Evolutionary conservation across 208 protist genomes (phyloP), one percentile per base, ranked within the genome.

Genomic region (Porcisia hertigi): DNA sequence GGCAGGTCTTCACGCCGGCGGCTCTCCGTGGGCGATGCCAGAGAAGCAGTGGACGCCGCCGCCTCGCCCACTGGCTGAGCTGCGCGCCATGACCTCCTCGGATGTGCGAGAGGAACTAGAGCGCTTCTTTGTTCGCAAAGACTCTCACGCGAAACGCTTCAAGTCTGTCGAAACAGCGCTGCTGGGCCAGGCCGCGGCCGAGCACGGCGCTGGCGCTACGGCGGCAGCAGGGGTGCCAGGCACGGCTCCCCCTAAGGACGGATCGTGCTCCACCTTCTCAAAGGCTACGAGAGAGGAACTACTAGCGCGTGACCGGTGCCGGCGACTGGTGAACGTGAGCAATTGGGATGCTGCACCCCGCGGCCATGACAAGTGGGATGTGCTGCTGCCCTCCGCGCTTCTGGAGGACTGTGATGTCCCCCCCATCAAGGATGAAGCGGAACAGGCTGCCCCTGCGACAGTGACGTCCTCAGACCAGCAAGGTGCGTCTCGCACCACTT

Each of bases 31-130:
- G 16, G 76, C 75, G 54, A 75, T 84, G 72, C 86, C 83, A n/a
- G 30, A 43, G 39, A 18, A 9, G 55, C 70, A 57, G 36, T 20
- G 41, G 6, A 34, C 55, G 55, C 75, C 77, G 20, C 69, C 71
- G 39, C 71, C 80, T 7, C 79, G 53, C 55, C 43, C 80, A 14
- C 64, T 90, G 30, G 64, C 67, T 7, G 58, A 77, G 55, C 77
- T 95, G 66, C 76, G 80, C n/a, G 67, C 59, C 49, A 92, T 94
- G 90, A 92, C 88, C 9, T 88, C 79, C 25, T 70, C 81, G 18
- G 89, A 96, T 43, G 90, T 96, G n/a, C 83, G 89, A 43, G 82
- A 81, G 3, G 66, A 82, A 16, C 75, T 96, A 43, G 85, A 91
- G 74, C 77, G 74, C n/a, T 94, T 93, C 78, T 96, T 92, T 65